phyloP scores from a whole-genome alignment of 768 basidiomycete species.

The Termitomyces sp. region DNA sequence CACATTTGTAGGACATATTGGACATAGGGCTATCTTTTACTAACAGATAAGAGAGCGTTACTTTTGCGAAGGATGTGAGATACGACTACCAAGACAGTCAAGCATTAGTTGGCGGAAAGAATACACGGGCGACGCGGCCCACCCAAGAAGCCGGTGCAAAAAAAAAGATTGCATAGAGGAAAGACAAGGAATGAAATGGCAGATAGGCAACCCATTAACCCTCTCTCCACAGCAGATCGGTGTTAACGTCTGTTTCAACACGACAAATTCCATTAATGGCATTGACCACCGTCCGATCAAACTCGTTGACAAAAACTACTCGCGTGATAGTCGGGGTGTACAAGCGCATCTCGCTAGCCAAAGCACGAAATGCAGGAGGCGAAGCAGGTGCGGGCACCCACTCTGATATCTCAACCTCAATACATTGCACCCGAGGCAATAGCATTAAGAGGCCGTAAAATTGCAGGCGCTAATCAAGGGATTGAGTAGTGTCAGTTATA shows the following conservation, averaged over 20 bases:
- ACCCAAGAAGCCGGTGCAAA: background rate
- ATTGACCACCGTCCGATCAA: conserved; percentile 49
- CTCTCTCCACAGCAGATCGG: conserved; percentile 29
- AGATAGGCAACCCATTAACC: conserved; percentile 9
- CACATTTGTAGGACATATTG: background rate
- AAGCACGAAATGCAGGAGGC: conserved; percentile 47
- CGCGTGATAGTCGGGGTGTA: conserved; percentile 47
- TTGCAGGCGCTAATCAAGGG: conserved; percentile 40
- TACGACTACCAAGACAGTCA: conserved; percentile 5
- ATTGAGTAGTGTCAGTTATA: conserved; percentile 4
- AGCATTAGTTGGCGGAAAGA: background rate
- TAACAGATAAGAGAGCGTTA: background rate
- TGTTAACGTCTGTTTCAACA: conserved; percentile 23
- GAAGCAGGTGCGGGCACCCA: conserved; percentile 57
- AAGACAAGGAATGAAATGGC: background rate
- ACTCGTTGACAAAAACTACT: conserved; percentile 59
- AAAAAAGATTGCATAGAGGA: background rate
- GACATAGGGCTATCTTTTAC: background rate
- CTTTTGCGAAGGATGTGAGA: background rate
- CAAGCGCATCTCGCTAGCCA: conserved; percentile 54
- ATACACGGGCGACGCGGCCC: background rate
- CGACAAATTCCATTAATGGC: conserved; percentile 28
- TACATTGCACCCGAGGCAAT: conserved; percentile 41
- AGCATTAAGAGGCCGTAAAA: conserved; percentile 58
- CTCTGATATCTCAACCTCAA: conserved; percentile 60